Percentiles rank a stretch among this genome's conserved stretches.
phyloP scores from a whole-genome alignment of 1,284 basidiomycete genomes.

The Rhodotorula sp. region DNA sequence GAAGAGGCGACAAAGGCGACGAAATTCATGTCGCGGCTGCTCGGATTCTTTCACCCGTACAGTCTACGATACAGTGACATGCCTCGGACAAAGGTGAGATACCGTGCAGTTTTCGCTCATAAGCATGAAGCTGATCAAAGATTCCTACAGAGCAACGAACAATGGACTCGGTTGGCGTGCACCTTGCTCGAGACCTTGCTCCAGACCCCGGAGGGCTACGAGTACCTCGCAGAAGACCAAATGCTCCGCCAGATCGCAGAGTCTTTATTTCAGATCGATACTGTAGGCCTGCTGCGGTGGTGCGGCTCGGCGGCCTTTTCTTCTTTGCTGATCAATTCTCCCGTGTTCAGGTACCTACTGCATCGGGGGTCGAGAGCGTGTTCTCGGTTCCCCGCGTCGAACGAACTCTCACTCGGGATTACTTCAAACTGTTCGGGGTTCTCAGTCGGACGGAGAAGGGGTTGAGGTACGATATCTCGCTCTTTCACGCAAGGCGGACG shows the following conservation, averaged over 20 bases:
- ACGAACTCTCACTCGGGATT: slow-evolving; percentile 83
- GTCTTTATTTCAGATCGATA: slow-evolving; percentile 87
- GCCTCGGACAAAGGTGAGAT: slow-evolving; percentile 54
- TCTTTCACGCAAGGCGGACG: background rate
- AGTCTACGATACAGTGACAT: slow-evolving; percentile 81
- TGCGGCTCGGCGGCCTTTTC: background rate
- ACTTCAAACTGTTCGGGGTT: slow-evolving; percentile 92
- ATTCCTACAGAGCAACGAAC: slow-evolving; percentile 54
- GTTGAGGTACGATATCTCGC: slow-evolving; percentile 67
- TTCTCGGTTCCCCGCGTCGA: slow-evolving; percentile 81
- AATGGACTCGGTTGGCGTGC: slow-evolving; percentile 75
- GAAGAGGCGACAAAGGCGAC: slow-evolving; percentile 92
- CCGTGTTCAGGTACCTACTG: background rate
- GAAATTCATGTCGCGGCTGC: slow-evolving; percentile 79
- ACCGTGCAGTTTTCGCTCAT: background rate
- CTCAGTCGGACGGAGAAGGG: slow-evolving; percentile 85
- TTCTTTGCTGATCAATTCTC: background rate
- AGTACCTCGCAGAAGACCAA: slow-evolving; percentile 82
- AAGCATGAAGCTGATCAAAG: background rate
- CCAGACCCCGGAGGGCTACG: slow-evolving; percentile 75
- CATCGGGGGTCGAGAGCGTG: slow-evolving; percentile 60
- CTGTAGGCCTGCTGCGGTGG: slow-evolving; percentile 57
- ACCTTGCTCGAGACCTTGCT: slow-evolving; percentile 79
- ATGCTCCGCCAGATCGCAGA: slow-evolving; percentile 81
- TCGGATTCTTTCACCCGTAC: slow-evolving; percentile 92